A percentile compares a stretch with the other conserved stretches of the same genome.
Conservation (phyloP, 179 eudicot species). For the Gypsophila paniculata region DNA sequence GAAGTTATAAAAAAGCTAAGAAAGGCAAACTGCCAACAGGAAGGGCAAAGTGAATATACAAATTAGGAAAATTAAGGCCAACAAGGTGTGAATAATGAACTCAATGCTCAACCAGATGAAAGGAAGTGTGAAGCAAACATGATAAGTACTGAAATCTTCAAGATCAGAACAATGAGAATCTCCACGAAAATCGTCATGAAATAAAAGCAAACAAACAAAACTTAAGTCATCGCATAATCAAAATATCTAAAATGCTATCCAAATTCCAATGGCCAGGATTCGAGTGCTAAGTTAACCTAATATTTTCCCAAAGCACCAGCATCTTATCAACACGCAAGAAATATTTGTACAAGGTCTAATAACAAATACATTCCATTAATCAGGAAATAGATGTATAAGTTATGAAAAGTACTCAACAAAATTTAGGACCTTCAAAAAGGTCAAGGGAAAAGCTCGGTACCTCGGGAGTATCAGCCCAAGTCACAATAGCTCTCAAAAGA, state of each 20-base stretch:
- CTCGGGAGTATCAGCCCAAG: constrained; percentile 90
- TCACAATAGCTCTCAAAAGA: constrained; percentile 65
- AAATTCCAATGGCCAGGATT: neutral
- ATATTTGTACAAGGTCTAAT: neutral
- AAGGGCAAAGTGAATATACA: neutral
- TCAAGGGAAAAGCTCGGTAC: constrained; percentile 31
- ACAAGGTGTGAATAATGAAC: neutral
- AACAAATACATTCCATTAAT: neutral
- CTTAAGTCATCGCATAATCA: neutral
- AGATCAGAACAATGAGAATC: too few relatives aligned
- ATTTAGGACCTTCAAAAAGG: neutral
- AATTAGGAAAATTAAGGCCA: neutral
- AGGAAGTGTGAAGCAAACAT: neutral
- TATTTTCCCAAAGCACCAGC: neutral
- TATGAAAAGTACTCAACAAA: neutral
- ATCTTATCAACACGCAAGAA: neutral
- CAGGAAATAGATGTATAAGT: neutral
- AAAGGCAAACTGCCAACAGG: neutral
- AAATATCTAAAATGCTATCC: neutral
- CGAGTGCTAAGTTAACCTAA: neutral
- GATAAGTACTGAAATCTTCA: neutral
- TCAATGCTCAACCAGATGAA: neutral
- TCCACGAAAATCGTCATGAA: neutral
- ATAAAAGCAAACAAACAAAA: neutral
- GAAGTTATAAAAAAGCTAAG: neutral